Evolutionary conservation across 2,329 filamentous ascomycete species (phyloP), one percentile per base, ranked within the genome.

Genomic region (Dactylellina sp.): DNA sequence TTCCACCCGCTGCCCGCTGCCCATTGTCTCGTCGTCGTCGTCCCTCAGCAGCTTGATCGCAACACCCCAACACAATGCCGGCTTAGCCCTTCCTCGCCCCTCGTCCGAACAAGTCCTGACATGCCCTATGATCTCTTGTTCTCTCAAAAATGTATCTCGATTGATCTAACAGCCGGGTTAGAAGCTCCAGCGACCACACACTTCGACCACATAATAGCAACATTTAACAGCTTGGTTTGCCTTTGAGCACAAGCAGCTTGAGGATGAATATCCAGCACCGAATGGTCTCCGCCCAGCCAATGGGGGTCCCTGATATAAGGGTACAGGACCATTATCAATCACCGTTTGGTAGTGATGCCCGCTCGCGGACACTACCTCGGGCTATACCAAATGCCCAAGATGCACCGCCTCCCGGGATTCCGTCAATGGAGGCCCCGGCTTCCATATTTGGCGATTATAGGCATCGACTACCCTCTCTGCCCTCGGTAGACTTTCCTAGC

Each of bases 371-470:
- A 7, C 25, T 74, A 11, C 70, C 70, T 9, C 40, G 70, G 46
- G 70, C 70, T n/a, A 74, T 74, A 40, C 70, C 70, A 46, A 74
- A 74, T 42, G 55, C 70, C 35, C 62, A 74, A 32, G 70, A 74
- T 74, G 55, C 28, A 9, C 20, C 47, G 12, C 61, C 70, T 22
- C 70, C 70, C 3, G 70, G 70, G 5, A 74, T 74, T 6, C 70
- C 70, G 7, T 74, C 70, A 32, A 74, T 74, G 70, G 70, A 74
- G 25, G 70, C 70, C 9, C 70, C 70, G 2, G 39, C 61, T 7
- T 65, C 56, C 16, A 74, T 74, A 35, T 74, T 74, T 74, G 70
- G 70, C 20, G 70, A 74, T 18, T 66, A 66, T 20, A 61, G 70
- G 52, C 55, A 65, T 24, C 42, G 61, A 25, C 46, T 74, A 20